Conservation (phyloP, 305 asterid species). For the Solanum aculeatissimum region DNA sequence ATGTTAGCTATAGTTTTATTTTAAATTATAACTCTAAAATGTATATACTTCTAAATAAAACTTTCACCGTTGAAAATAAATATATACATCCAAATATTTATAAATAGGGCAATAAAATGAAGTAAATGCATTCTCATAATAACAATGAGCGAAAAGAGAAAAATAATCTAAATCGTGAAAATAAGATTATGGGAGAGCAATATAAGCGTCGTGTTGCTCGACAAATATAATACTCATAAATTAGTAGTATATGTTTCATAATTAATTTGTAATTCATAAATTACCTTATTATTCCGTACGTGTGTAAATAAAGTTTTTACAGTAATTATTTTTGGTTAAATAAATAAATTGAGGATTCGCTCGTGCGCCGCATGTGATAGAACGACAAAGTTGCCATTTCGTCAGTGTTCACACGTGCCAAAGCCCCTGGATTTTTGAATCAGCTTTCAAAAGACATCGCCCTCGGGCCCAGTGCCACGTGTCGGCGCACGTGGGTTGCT, state of each 20-base stretch:
- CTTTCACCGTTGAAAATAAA: not conserved
- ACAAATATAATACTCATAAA: not conserved
- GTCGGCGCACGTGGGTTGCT: not conserved
- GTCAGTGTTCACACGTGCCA: conserved; percentile 1
- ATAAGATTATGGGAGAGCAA: not conserved
- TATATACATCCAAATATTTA: not conserved
- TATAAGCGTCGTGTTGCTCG: not conserved
- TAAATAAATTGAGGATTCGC: not conserved
- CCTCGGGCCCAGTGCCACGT: not conserved
- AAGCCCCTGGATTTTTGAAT: not conserved
- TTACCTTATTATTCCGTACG: not conserved
- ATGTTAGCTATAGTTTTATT: not conserved
- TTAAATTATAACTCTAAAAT: not conserved
- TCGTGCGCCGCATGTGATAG: conserved; percentile 11
- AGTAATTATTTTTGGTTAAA: not conserved
- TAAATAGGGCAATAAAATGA: not conserved
- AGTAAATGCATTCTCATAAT: not conserved
- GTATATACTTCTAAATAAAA: not conserved
- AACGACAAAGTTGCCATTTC: not conserved
- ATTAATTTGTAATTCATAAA: not conserved
- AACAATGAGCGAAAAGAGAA: not conserved
- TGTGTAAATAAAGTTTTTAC: not conserved
- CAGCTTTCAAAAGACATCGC: not conserved
- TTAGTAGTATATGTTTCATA: not conserved
- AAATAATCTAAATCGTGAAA: not conserved